A percentile compares a stretch with the other conserved stretches of the same genome.
These are phyloP conservation scores for Leccinellum albellum DNA, from an alignment of 768 basidiomycete species.

Conservation along the genomic window DNA sequence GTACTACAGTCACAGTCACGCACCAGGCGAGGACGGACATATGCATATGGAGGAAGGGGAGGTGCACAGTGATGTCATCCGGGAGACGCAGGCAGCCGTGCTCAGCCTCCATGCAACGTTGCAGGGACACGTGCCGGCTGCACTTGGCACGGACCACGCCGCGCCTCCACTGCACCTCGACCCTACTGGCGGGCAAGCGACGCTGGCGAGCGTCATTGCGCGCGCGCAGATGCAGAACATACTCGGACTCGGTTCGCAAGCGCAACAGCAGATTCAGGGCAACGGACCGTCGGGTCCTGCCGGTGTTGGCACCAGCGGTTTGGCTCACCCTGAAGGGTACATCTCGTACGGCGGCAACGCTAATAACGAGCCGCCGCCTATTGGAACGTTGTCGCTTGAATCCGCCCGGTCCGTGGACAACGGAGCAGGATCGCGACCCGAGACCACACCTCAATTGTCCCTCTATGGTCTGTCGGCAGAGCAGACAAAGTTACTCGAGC, in stretches of 20 bases:
- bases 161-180: conserved; percentile 35
- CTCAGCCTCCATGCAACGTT: conserved; percentile 53
- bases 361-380: conserved; percentile 1
- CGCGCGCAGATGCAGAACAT: conserved; percentile 58
- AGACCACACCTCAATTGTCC: conserved; percentile 44
- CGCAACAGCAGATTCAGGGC: conserved; percentile 12
- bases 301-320: not conserved
- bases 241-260: conserved; percentile 5
- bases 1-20: conserved; percentile 10
- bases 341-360: not conserved
- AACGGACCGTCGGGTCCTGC: not conserved
- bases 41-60: conserved; percentile 58
- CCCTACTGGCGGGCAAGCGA: conserved; percentile 57
- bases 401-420: conserved; percentile 4
- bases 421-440: conserved; percentile 2
- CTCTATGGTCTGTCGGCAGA: conserved; percentile 72
- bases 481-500: conserved; percentile 64
- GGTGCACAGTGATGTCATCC: conserved; percentile 45
- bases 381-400: not conserved
- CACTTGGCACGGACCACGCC: conserved; percentile 41
- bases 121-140: conserved; percentile 54
- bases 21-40: not conserved
- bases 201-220: conserved; percentile 68
- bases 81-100: conserved; percentile 49
- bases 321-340: conserved; percentile 13